Evolutionary conservation across 202 grass and related monocot species (phyloP), one percentile per base, ranked within the genome.

Genomic region (Setaria viridis): DNA sequence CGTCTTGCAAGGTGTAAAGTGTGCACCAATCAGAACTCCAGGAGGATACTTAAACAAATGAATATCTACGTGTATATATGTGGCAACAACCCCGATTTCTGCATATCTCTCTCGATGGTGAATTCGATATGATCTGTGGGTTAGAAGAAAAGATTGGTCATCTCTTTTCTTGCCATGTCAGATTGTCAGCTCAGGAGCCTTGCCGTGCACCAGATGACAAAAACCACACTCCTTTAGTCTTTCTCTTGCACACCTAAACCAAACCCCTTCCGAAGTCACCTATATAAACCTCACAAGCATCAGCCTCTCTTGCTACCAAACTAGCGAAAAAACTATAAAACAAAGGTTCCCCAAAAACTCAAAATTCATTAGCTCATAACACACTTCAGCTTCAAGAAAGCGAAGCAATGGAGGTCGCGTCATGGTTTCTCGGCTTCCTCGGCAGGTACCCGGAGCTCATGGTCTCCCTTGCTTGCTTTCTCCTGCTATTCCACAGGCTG

Each of bases 401-500:
- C 17, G 12, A 79, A 67, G 48, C 47, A 81, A 89, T 91, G 88
- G 90, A 90, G 73, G 19, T 29, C 1, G 2, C 86, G 43, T n/a
- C 76, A 89, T 87, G 75, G 78, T 9, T 87, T 77, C 54, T 70
- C 19, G 63, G 74, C 74, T 77, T 78, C 42, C 30, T 89, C 10
- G 48, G 41, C 11, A 77, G 85, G 77, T 94, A 94, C 75, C 85
- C 87, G 1, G 95, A 94, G 75, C 39, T 86, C 66, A 58, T 93
- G 45, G 42, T 80, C 60, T 81, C 88, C 6, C 7, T 91, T 2
- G 81, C 81, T 13, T 97, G 88, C 90, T 91, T 91, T 55, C 7
- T 97, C 64, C 20, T 93, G 3, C 45, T 97, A 8, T 3, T 75
- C 25, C 62, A 17, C 6, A 57, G 82, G 64, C 39, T 66, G 11